A percentile compares a stretch with the other conserved stretches of the same genome.
Evolutionary conservation across 2,329 filamentous ascomycete species (phyloP).

Genomic region (Fusarium redolens): DNA sequence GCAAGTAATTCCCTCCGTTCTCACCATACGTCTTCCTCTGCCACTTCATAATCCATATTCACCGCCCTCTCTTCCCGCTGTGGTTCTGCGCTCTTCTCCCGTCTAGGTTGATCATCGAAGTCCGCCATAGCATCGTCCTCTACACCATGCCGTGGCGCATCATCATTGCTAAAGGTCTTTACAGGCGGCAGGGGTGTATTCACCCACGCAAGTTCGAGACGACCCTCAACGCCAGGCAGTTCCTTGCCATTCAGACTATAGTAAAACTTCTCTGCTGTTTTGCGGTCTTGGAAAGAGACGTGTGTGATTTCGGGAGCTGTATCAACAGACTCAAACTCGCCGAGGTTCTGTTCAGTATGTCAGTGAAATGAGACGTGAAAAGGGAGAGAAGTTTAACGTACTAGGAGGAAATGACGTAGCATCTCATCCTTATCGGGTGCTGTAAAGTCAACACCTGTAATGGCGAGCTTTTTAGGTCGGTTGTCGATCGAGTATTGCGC

Average conservation of each 20-base stretch:
- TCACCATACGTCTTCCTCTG: constrained; percentile 62
- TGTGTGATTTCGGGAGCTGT: constrained; percentile 59
- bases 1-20: constrained; percentile 2
- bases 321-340: constrained; percentile 70
- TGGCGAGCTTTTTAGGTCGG: constrained; percentile 73
- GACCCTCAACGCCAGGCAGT: constrained; percentile 71
- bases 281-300: constrained; percentile 74
- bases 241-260: constrained; percentile 66
- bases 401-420: constrained; percentile 77
- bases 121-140: constrained; percentile 45
- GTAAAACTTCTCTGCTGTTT: constrained; percentile 77
- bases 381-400: constrained; percentile 53
- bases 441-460: constrained; percentile 73
- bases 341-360: constrained; percentile 61
- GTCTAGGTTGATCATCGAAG: constrained; percentile 32
- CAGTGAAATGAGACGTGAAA: not conserved
- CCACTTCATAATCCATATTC: constrained; percentile 66
- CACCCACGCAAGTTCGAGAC: constrained; percentile 75
- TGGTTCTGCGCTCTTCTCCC: constrained; percentile 24
- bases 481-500: constrained; percentile 79
- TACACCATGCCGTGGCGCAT: not conserved
- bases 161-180: constrained; percentile 25
- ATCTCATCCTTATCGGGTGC: constrained; percentile 72
- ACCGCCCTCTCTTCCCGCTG: constrained; percentile 49
- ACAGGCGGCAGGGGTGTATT: constrained; percentile 45